Conservation (phyloP, 352 stramenopile genomes). For the Globisporangium echinulatum region DNA sequence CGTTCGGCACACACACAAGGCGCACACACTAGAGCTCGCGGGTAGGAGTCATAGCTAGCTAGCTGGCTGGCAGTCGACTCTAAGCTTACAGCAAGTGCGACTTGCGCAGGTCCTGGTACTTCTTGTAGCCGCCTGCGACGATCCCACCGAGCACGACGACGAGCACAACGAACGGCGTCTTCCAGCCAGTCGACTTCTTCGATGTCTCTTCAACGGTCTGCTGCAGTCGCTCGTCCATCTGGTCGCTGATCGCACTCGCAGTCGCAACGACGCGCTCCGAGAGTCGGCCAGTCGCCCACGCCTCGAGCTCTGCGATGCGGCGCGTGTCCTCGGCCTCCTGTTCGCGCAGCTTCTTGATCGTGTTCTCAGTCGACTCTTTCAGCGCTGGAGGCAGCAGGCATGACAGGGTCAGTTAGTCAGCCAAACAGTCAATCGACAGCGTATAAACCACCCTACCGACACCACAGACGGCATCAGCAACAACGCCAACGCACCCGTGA, state of each 20-base stretch:
- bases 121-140: constrained; percentile 68
- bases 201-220: constrained; percentile 65
- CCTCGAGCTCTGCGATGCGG: constrained; percentile 65
- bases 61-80: too few species aligned
- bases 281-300: constrained; percentile 56
- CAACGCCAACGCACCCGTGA: constrained; percentile 24
- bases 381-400: constrained; percentile 21
- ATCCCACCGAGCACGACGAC: constrained; percentile 57
- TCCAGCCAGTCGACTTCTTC: constrained; percentile 72
- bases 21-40: too few species aligned
- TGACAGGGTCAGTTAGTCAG: too few species aligned
- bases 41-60: too few species aligned
- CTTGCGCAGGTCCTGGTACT: constrained; percentile 86
- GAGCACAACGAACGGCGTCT: constrained; percentile 78
- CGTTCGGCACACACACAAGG: background rate
- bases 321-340: constrained; percentile 62
- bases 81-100: constrained; percentile 74
- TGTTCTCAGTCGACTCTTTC: constrained; percentile 80
- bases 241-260: constrained; percentile 49
- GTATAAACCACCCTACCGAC: too few species aligned
- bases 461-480: too few species aligned
- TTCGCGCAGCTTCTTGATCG: constrained; percentile 71
- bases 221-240: constrained; percentile 65
- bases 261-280: constrained; percentile 49
- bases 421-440: too few species aligned